Percentiles rank a stretch among this genome's conserved stretches.
phyloP scores from a whole-genome alignment of 768 basidiomycete genomes.

The Leccinum sublutescens region DNA sequence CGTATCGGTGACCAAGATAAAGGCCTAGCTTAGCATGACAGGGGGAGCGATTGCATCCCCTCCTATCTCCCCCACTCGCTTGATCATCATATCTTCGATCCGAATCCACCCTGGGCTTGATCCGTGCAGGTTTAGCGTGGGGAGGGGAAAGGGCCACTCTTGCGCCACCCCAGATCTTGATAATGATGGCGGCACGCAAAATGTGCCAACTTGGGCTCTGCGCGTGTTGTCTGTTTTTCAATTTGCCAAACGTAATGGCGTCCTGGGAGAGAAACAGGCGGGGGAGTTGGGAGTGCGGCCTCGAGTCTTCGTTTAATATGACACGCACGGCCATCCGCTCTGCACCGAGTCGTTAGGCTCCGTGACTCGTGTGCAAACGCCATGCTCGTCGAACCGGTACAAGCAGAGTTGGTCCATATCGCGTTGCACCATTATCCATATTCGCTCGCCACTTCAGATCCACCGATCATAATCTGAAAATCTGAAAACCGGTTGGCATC shows the following conservation, averaged over 20 bases:
- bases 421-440: too few relatives aligned
- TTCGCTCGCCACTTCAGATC: too few relatives aligned
- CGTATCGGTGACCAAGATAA: background rate
- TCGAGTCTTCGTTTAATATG: background rate
- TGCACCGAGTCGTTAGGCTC: background rate
- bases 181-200: background rate
- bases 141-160: background rate
- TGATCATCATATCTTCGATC: background rate
- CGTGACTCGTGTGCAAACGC: background rate
- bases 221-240: background rate
- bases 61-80: background rate
- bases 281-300: background rate
- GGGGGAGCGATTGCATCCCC: background rate
- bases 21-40: background rate
- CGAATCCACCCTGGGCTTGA: background rate
- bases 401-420: background rate
- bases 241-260: background rate
- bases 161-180: background rate
- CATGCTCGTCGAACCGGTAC: background rate
- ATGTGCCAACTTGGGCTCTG: background rate
- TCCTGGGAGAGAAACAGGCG: background rate
- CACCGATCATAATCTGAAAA: too few relatives aligned
- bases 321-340: background rate
- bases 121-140: background rate
- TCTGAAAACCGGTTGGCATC: too few relatives aligned